These are phyloP conservation scores for Dioscorea dumetorum DNA, from an alignment of 106 monocot species.

Conservation along the genomic window DNA sequence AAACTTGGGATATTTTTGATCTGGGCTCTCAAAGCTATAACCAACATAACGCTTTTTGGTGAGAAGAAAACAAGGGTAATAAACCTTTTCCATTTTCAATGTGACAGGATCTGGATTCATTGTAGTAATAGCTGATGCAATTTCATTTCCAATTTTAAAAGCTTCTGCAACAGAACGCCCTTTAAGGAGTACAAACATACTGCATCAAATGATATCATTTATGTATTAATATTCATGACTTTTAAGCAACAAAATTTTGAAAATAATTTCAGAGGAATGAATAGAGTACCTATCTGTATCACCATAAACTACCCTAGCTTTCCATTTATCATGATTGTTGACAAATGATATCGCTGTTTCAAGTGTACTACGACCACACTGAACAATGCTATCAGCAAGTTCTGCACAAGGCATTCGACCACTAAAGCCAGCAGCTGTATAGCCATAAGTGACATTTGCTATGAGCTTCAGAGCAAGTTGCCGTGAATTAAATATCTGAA, in stretches of 20 bases:
- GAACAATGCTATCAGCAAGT: conserved; percentile 96
- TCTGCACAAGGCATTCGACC: conserved; percentile 99
- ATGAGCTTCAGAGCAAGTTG: conserved; percentile 98
- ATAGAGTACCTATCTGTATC: conserved; percentile 84
- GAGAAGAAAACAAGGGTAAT: conserved; percentile 87
- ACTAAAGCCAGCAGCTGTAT: conserved; percentile 98
- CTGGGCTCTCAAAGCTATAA: conserved; percentile 78
- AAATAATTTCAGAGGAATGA: background rate
- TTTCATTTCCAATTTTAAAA: conserved; percentile 91
- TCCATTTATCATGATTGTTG: conserved; percentile 66
- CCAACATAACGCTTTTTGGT: conserved; percentile 99
- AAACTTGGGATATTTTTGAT: conserved; percentile 62
- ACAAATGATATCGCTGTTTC: conserved; percentile 86
- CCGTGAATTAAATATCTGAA: conserved; percentile 80
- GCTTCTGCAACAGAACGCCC: conserved; percentile 70
- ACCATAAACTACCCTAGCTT: conserved; percentile 90
- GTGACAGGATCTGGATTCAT: conserved; percentile 93
- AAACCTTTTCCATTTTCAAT: conserved; percentile 90
- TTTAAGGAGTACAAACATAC: conserved; percentile 94
- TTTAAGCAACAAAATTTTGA: background rate
- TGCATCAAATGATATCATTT: conserved; percentile 20
- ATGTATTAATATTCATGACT: no score
- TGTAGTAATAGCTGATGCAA: conserved; percentile 65
- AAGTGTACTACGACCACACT: conserved; percentile 91
- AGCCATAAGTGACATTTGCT: conserved; percentile 97